Evolutionary conservation across 805 yeast genomes (phyloP).

Genomic region (Starmerella riodocensis): DNA sequence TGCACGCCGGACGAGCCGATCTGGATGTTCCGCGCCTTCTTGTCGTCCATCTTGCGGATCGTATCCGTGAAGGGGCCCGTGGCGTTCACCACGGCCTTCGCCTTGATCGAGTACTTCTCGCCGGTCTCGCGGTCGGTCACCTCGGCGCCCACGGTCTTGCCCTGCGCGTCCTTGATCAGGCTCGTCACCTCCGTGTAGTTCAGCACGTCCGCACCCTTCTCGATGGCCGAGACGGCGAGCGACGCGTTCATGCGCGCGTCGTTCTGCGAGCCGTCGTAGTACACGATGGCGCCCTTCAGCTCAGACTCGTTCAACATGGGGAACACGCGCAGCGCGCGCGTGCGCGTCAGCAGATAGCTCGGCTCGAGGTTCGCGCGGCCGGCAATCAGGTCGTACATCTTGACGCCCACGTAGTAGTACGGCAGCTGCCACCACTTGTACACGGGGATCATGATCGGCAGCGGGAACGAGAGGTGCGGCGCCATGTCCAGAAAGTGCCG

Average conservation of each 20-base stretch:
- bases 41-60: constrained; percentile 72
- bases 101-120: constrained; percentile 51
- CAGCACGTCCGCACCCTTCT: constrained; percentile 77
- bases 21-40: constrained; percentile 51
- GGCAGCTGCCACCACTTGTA: constrained; percentile 94
- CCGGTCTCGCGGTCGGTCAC: constrained; percentile 48
- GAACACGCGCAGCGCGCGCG: constrained; percentile 56
- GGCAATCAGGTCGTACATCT: constrained; percentile 84
- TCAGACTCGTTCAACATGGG: constrained; percentile 72
- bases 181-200: constrained; percentile 76
- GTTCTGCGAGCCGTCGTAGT: constrained; percentile 90
- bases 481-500: constrained; percentile 78
- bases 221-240: constrained; percentile 72
- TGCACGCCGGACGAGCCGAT: constrained; percentile 94
- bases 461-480: constrained; percentile 72
- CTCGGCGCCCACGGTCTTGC: constrained; percentile 57
- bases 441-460: constrained; percentile 93
- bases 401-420: constrained; percentile 81
- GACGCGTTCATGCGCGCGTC: constrained; percentile 84
- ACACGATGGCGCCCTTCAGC: constrained; percentile 80
- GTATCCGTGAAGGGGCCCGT: constrained; percentile 89
- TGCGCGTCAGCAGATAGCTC: constrained; percentile 57
- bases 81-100: constrained; percentile 74
- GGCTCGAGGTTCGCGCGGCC: constrained; percentile 73
- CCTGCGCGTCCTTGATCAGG: constrained; percentile 48